Percentiles rank a stretch among this genome's conserved stretches.
Conservation (phyloP, 768 basidiomycete genomes). For the Chalciporus chontae region DNA sequence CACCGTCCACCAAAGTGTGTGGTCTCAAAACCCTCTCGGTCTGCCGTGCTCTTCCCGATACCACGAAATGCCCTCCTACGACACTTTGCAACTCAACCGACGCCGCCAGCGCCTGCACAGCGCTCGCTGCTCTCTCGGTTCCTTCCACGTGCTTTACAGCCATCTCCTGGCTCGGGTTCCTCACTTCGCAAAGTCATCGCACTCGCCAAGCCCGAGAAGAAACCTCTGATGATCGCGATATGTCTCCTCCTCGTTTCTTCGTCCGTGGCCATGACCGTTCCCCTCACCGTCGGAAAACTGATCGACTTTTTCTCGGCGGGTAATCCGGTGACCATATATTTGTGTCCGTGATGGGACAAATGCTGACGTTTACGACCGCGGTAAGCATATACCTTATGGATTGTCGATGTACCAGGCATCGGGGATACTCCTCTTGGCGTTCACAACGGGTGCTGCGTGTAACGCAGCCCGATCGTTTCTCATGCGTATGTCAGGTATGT, state of each 20-base stretch:
- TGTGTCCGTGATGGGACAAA: too few species aligned
- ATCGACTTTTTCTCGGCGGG: slow-evolving; percentile 88
- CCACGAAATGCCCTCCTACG: slow-evolving; percentile 6
- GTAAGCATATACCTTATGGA: slow-evolving; percentile 73
- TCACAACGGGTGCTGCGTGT: slow-evolving; percentile 83
- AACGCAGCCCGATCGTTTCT: slow-evolving; percentile 81
- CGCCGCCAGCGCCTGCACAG: slow-evolving; percentile 2
- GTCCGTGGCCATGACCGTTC: slow-evolving; percentile 87
- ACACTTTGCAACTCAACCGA: slow-evolving; percentile 9
- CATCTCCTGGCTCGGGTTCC: slow-evolving; percentile 44
- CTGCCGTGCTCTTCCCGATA: neutral
- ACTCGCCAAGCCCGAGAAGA: slow-evolving; percentile 80
- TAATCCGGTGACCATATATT: slow-evolving; percentile 48
- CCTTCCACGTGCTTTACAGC: slow-evolving; percentile 31
- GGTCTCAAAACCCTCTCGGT: neutral
- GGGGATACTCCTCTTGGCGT: slow-evolving; percentile 63
- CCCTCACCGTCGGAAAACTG: slow-evolving; percentile 88
- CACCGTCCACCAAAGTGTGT: neutral
- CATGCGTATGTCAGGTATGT: slow-evolving; percentile 77
- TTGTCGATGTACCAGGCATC: slow-evolving; percentile 81
- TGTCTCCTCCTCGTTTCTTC: slow-evolving; percentile 85
- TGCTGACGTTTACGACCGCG: neutral
- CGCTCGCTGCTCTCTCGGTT: slow-evolving; percentile 24
- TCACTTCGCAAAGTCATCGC: slow-evolving; percentile 72
- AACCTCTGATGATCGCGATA: slow-evolving; percentile 70